Conservation (phyloP, 169 alveolate species). For the Plasmodium chabaudi region DNA sequence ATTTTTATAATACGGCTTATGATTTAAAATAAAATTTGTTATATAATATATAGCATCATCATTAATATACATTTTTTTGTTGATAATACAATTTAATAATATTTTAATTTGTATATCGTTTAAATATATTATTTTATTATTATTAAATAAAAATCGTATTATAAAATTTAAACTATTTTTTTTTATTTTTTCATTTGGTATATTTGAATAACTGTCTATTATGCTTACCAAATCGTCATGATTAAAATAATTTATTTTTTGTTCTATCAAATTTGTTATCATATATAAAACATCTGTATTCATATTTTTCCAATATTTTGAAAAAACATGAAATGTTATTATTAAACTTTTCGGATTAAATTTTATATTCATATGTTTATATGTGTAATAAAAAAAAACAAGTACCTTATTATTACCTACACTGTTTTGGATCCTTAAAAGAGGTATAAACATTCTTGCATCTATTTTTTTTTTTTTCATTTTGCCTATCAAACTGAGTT, state of each 20-base stretch:
- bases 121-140: slow-evolving; percentile 45
- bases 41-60: slow-evolving; percentile 37
- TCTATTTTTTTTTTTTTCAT: slow-evolving; percentile 26
- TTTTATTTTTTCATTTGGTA: slow-evolving; percentile 29
- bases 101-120: slow-evolving; percentile 31
- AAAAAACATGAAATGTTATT: slow-evolving; percentile 39
- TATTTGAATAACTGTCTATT: slow-evolving; percentile 35
- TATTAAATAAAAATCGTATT: slow-evolving; percentile 43
- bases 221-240: slow-evolving; percentile 24
- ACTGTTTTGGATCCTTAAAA: background rate
- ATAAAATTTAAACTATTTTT: slow-evolving; percentile 40
- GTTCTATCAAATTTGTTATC: slow-evolving; percentile 39
- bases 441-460: slow-evolving; percentile 36
- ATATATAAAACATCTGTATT: slow-evolving; percentile 21
- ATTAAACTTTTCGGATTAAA: slow-evolving; percentile 30
- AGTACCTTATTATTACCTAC: background rate
- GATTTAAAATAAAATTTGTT: slow-evolving; percentile 33
- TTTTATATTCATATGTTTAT: slow-evolving; percentile 30
- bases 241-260: slow-evolving; percentile 47
- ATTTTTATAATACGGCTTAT: slow-evolving; percentile 66
- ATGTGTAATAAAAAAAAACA: slow-evolving; percentile 15
- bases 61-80: slow-evolving; percentile 39
- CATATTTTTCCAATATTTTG: slow-evolving; percentile 11
- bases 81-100: slow-evolving; percentile 27
- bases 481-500: slow-evolving; percentile 36